These are phyloP conservation scores for Pleurotus cornucopiae DNA, from an alignment of 768 basidiomycete species.

Conservation along the genomic window DNA sequence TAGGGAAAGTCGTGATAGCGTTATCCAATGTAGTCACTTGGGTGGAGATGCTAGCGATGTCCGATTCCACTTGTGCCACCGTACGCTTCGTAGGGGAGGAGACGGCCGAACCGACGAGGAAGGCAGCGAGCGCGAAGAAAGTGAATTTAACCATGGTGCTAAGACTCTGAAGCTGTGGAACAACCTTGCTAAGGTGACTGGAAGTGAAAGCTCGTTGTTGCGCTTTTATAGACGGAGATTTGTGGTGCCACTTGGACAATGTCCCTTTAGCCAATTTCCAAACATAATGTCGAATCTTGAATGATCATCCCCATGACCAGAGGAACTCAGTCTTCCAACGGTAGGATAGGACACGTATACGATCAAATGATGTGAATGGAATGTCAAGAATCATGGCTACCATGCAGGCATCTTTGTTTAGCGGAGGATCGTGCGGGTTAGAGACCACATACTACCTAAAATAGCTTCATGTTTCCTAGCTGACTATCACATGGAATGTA, in stretches of 20 bases:
- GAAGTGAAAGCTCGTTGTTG: too few species aligned
- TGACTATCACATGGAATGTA: too few species aligned
- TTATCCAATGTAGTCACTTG: constrained; percentile 22
- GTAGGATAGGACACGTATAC: neutral
- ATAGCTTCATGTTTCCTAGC: too few species aligned
- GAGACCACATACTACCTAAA: too few species aligned
- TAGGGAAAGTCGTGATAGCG: constrained; percentile 23
- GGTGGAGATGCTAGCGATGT: constrained; percentile 19
- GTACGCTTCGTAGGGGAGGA: constrained; percentile 14
- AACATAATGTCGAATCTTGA: neutral
- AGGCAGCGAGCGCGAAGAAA: constrained; percentile 7
- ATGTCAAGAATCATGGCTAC: neutral
- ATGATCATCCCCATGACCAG: neutral
- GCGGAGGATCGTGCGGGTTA: neutral
- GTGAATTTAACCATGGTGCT: neutral
- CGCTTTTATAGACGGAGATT: neutral
- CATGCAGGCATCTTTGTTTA: neutral
- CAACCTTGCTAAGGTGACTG: neutral
- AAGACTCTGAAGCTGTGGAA: neutral
- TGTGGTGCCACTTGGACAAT: too few species aligned
- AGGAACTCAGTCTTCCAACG: neutral
- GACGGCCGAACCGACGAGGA: constrained; percentile 7
- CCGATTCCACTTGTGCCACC: constrained; percentile 21
- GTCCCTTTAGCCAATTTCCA: neutral
- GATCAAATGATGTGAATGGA: constrained; percentile 3